These are phyloP conservation scores for Saturnispora zaruensis DNA, from an alignment of 805 yeast genomes.

Conservation along the genomic window DNA sequence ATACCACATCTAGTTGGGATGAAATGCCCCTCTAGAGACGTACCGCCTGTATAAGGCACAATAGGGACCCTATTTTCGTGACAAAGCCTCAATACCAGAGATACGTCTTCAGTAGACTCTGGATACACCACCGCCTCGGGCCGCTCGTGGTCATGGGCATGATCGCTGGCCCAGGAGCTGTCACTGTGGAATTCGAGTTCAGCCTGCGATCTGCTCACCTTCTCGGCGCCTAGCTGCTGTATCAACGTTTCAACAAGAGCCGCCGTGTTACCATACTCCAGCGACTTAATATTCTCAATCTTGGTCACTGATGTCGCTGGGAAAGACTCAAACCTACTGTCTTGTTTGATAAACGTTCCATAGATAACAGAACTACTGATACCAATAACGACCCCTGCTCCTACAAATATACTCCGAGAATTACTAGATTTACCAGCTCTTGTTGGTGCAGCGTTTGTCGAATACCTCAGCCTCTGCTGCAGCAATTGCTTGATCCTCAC, in stretches of 20 bases:
- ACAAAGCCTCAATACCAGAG: conserved; percentile 51
- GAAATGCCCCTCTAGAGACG: conserved; percentile 75
- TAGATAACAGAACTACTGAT: conserved; percentile 14
- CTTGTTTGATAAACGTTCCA: neutral
- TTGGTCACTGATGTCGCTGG: conserved; percentile 39
- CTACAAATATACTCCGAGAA: neutral
- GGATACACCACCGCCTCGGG: conserved; percentile 51
- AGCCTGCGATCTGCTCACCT: conserved; percentile 32
- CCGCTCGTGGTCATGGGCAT: conserved; percentile 26
- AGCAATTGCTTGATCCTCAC: neutral
- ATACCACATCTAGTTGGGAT: conserved; percentile 60
- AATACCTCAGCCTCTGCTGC: neutral
- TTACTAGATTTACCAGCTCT: neutral
- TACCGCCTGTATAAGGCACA: conserved; percentile 70
- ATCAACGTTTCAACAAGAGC: conserved; percentile 42
- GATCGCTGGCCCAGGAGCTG: conserved; percentile 29
- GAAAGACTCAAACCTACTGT: conserved; percentile 14
- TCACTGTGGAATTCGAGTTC: conserved; percentile 28
- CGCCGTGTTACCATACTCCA: conserved; percentile 44
- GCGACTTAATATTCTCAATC: conserved; percentile 35
- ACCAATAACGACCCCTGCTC: neutral
- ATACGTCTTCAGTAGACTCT: conserved; percentile 56
- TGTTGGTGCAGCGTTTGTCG: neutral
- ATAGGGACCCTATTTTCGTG: conserved; percentile 57
- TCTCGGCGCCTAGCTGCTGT: conserved; percentile 43